A percentile compares a stretch with the other conserved stretches of the same genome.
Conservation (phyloP, 1,284 basidiomycete genomes). For the Papiliotrema laurentii region DNA sequence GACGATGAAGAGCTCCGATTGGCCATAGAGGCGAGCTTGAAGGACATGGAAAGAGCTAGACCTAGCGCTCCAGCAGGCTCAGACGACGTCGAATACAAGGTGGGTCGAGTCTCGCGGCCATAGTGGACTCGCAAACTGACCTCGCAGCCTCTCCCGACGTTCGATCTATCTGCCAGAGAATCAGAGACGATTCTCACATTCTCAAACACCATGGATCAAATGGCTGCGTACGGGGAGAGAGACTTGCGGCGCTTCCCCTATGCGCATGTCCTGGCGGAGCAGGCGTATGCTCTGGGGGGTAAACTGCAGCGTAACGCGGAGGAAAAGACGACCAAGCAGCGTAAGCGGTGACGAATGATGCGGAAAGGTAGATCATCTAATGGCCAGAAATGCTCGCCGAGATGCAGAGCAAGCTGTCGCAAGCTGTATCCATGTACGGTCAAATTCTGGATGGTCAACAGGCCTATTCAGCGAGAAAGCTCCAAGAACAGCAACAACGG, state of each 20-base stretch:
- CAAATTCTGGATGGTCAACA: conserved; percentile 75
- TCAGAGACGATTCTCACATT: conserved; percentile 81
- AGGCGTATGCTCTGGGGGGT: conserved; percentile 72
- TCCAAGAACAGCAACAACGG: conserved; percentile 39
- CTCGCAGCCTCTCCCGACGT: conserved; percentile 55
- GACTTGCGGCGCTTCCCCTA: conserved; percentile 76
- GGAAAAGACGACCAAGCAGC: conserved; percentile 80
- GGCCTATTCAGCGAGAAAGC: conserved; percentile 39
- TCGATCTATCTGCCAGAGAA: conserved; percentile 74
- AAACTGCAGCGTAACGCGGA: conserved; percentile 80
- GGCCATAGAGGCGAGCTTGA: conserved; percentile 91
- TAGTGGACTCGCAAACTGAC: background rate
- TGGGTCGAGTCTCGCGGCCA: conserved; percentile 7
- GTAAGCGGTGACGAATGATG: conserved; percentile 60
- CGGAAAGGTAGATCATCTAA: conserved; percentile 6
- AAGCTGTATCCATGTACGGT: conserved; percentile 87
- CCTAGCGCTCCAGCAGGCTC: conserved; percentile 69
- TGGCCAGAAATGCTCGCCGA: conserved; percentile 71
- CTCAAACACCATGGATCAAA: conserved; percentile 80
- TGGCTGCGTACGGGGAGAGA: conserved; percentile 68
- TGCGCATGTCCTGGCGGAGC: conserved; percentile 76
- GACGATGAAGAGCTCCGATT: conserved; percentile 89
- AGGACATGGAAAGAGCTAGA: conserved; percentile 72
- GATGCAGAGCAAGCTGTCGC: conserved; percentile 89
- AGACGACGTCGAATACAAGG: conserved; percentile 51